A percentile compares a stretch with the other conserved stretches of the same genome.
These are phyloP conservation scores for Seminavis robusta DNA, from an alignment of 108 stramenopile species.

Conservation along the genomic window DNA sequence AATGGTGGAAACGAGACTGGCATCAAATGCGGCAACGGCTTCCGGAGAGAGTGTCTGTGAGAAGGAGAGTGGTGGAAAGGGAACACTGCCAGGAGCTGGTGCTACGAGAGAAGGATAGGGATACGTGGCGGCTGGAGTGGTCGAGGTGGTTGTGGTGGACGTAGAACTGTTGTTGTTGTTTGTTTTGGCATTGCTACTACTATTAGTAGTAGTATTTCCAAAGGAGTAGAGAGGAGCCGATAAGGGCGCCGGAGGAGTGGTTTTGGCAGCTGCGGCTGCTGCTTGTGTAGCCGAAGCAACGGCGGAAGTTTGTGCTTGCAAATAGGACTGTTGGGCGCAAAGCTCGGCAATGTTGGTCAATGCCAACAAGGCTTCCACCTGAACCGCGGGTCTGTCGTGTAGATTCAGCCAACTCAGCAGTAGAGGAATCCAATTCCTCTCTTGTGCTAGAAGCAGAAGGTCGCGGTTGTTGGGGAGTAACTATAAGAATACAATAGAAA, in stretches of 20 bases:
- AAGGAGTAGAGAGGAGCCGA: constrained; percentile 18
- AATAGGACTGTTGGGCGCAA: constrained; percentile 58
- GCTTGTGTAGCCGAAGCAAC: constrained; percentile 47
- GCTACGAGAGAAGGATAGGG: constrained; percentile 35
- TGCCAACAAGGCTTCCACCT: constrained; percentile 64
- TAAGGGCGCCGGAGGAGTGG: constrained; percentile 1
- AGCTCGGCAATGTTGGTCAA: constrained; percentile 61
- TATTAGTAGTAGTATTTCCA: constrained; percentile 10
- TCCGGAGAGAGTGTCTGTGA: constrained; percentile 51
- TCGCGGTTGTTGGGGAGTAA: constrained; percentile 48
- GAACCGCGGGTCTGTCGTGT: constrained; percentile 70
- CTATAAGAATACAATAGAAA: constrained; percentile 14
- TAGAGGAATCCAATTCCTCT: constrained; percentile 74
- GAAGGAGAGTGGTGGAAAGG: constrained; percentile 56
- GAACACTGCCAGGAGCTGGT: constrained; percentile 42
- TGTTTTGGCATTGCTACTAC: too few relatives aligned
- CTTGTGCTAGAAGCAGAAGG: constrained; percentile 61
- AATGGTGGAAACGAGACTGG: constrained; percentile 44
- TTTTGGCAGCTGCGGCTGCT: constrained; percentile 37
- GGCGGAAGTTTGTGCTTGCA: constrained; percentile 33
- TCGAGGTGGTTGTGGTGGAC: background rate
- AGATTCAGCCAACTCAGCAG: constrained; percentile 71
- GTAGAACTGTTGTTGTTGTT: too few relatives aligned
- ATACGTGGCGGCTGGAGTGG: constrained; percentile 17
- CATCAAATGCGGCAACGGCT: constrained; percentile 56